Base-by-base conservation (phyloP, 2,329 filamentous ascomycete genomes). In the Cladophialophora carrionii region DNA sequence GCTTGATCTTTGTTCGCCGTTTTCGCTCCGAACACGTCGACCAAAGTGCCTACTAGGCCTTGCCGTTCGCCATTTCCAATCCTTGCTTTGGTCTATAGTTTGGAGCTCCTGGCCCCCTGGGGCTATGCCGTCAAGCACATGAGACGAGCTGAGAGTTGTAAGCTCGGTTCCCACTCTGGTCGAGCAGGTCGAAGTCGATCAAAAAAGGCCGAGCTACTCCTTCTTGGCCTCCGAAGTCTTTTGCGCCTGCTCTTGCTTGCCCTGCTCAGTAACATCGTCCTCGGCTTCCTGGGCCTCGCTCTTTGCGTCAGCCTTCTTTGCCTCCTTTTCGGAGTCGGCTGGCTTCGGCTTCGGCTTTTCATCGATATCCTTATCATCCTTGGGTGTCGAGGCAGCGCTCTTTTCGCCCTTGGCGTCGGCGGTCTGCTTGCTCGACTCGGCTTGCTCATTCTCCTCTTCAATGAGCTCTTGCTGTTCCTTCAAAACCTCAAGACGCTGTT, bases 391-490 rank as follows among this genome's bases (percentile, higher is more conserved):
- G 58, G 17, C 26, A 12, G 58, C 49, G 22, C 49, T 61, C 58
- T 61, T 61, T 10, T 55, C 58, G 48, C 86, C 87, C 73, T 88
- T 88, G n/a, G 37, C 54, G 24, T 53, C 57, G 43, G 32, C 10
- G n/a, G 32, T 52, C 41, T 54, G 51, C 76, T 90, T 87, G 78
- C 90, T 91, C 77, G 89, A 86, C 75, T 92, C 86, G 74, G 91
- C 90, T 81, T 99, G 94, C 81, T 95, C 87, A 70, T 94, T 96
- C 83, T 99, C 95, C 76, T 99, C 95, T 69, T 96, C 89, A 64
- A 99, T 99, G 68, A 99, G 87, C 77, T 97, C 95, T 78, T 99
- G 91, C 82, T 99, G 95, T 82, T 99, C 95, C 85, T 92, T 96
- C 76, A 99, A 85, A 17, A 99, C 95, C 82, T 99, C 95, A 49